phyloP scores from a whole-genome alignment of 2,329 filamentous ascomycete species.

The Teratosphaeria destructans region DNA sequence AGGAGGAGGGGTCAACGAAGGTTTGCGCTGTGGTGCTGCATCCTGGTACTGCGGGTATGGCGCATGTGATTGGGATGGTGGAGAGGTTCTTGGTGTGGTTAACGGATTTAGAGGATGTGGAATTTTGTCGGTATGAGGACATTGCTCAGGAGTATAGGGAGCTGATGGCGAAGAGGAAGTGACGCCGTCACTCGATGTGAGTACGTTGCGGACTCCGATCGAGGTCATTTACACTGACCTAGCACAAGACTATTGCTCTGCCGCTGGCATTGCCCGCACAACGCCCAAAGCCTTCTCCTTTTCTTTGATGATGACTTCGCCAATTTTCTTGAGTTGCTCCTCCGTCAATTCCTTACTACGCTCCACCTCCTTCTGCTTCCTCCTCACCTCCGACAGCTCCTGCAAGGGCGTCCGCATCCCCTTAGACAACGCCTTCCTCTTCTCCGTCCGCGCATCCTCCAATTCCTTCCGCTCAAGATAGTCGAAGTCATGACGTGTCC shows the following conservation, averaged over 20 bases:
- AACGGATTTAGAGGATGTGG: conserved; percentile 34
- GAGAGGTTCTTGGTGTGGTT: conserved; percentile 44
- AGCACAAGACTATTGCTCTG: not conserved
- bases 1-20: conserved; percentile 32
- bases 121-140: conserved; percentile 36
- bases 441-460: conserved; percentile 43
- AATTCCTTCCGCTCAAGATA: conserved; percentile 56
- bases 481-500: conserved; percentile 66
- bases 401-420: conserved; percentile 39
- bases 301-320: conserved; percentile 28
- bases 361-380: conserved; percentile 28
- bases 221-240: not conserved
- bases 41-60: conserved; percentile 51
- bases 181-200: not conserved
- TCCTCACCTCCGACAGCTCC: conserved; percentile 30
- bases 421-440: conserved; percentile 29
- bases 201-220: not conserved
- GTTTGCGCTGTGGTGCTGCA: conserved; percentile 40
- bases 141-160: conserved; percentile 30
- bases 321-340: conserved; percentile 32
- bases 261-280: not conserved
- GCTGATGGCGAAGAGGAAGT: not conserved
- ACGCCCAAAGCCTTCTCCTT: conserved; percentile 5
- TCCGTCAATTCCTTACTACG: conserved; percentile 27
- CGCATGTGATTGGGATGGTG: conserved; percentile 50